Base-by-base conservation (phyloP, 177 flowering plant species). In the Tripterygium wilfordii region DNA sequence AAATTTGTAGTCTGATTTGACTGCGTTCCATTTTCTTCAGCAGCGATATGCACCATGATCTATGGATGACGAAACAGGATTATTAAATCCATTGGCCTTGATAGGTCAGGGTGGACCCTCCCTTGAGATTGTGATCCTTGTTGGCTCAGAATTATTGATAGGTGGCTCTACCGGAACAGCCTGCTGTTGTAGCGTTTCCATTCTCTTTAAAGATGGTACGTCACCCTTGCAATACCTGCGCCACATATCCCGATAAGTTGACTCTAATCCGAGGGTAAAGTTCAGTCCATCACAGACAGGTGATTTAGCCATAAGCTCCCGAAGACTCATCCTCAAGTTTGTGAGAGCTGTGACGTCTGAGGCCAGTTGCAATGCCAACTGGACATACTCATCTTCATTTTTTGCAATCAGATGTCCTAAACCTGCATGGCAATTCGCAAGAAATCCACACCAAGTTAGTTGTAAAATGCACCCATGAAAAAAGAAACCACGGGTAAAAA, bases 251-350 rank as follows among this genome's bases (percentile, higher is more conserved):
- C 99, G 65, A 68, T 79, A 92, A 25, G 75, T 49, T 25, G 76
- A 63, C 54, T 92, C 96, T 44, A 92, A 53, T 35, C 83, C 85
- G 40, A 24, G 56, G 14, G 49, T 53, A 49, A 78, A 92, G 10
- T 74, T 80, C 27, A 72, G 39, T 28, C 99, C 99, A 60, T 92
- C 76, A 57, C 99, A 92, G 19, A 92, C 76, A 35, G 96, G 89
- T 25, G 99, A 89, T 50, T 79, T 81, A 18, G 69, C 33, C 99
- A 92, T 92, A 31, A 76, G 82, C 4, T 78, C 83, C n/a, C 99
- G 83, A 12, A 92, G 83, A 60, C 70, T 65, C 78, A 69, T 70
- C 57, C 96, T 79, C 63, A 86, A 71, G 25, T 74, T 70, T 38
- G 95, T 73, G 27, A 92, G 95, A 42, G 82, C 78, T 30, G 77